Conservation (phyloP, 2,329 filamentous ascomycete species). For the Aspergillus neoniger region DNA sequence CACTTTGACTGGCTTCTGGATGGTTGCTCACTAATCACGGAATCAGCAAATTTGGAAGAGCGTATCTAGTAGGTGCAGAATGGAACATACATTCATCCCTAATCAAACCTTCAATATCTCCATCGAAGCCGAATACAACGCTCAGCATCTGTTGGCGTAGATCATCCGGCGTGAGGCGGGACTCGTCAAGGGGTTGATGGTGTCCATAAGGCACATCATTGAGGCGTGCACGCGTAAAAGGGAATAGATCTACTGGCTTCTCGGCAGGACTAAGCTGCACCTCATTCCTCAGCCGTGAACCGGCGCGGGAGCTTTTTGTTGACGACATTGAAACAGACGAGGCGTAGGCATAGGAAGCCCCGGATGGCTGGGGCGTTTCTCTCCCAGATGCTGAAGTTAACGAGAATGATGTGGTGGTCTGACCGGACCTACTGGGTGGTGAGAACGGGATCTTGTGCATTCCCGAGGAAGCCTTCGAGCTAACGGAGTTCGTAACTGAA, state of each 20-base stretch:
- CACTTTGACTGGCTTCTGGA: slow-evolving; percentile 69
- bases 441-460: slow-evolving; percentile 45
- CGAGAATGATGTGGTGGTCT: slow-evolving; percentile 51
- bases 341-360: slow-evolving; percentile 46
- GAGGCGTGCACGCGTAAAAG: slow-evolving; percentile 76
- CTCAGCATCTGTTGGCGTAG: slow-evolving; percentile 87
- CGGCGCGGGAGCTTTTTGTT: slow-evolving; percentile 42
- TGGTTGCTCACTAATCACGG: slow-evolving; percentile 63
- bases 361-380: slow-evolving; percentile 40
- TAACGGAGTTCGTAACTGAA: slow-evolving; percentile 64
- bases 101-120: slow-evolving; percentile 77
- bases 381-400: slow-evolving; percentile 38
- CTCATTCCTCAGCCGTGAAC: slow-evolving; percentile 78
- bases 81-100: slow-evolving; percentile 69
- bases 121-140: slow-evolving; percentile 93
- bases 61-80: not conserved
- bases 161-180: slow-evolving; percentile 69
- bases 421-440: slow-evolving; percentile 44
- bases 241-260: slow-evolving; percentile 76
- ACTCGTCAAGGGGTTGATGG: slow-evolving; percentile 59
- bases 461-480: slow-evolving; percentile 57
- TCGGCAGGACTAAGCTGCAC: slow-evolving; percentile 77
- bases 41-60: slow-evolving; percentile 17
- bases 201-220: slow-evolving; percentile 81
- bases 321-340: slow-evolving; percentile 52